These are phyloP conservation scores for Tolypocladium tropicale DNA, from an alignment of 2,329 filamentous ascomycete species.

Conservation along the genomic window DNA sequence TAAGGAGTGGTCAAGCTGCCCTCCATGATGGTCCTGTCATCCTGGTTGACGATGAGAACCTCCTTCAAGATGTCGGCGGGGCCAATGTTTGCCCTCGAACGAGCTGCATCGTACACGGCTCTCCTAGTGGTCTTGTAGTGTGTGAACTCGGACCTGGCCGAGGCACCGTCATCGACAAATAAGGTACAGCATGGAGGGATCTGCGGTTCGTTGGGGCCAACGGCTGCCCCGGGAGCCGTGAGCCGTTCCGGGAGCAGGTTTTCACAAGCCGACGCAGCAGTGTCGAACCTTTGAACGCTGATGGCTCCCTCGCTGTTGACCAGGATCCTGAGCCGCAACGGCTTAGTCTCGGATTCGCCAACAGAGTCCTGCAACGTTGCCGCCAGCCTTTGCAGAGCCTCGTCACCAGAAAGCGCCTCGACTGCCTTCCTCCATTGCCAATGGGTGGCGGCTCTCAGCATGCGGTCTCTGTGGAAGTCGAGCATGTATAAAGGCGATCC, in stretches of 20 bases:
- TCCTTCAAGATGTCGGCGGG: constrained; percentile 45
- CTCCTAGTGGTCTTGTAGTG: constrained; percentile 78
- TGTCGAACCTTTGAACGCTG: constrained; percentile 26
- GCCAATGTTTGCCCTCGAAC: constrained; percentile 47
- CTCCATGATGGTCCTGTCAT: constrained; percentile 64
- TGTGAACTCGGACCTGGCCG: constrained; percentile 52
- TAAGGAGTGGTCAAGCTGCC: constrained; percentile 76
- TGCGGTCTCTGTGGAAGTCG: constrained; percentile 64
- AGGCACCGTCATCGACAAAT: constrained; percentile 31
- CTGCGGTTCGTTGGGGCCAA: constrained; percentile 11
- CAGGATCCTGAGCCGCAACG: constrained; percentile 44
- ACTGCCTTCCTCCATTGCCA: constrained; percentile 44
- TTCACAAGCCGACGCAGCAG: constrained; percentile 28
- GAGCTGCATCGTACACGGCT: constrained; percentile 59
- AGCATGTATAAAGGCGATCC: constrained; percentile 69
- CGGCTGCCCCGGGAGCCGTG: constrained; percentile 28
- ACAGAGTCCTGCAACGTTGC: constrained; percentile 24
- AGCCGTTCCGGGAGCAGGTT: constrained; percentile 50
- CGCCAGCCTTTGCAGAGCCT: constrained; percentile 32
- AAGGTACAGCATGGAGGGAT: constrained; percentile 28
- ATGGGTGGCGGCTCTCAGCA: constrained; percentile 52
- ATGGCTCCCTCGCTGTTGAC: constrained; percentile 40
- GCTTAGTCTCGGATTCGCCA: constrained; percentile 17
- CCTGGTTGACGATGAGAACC: constrained; percentile 60
- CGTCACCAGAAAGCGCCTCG: constrained; percentile 30